Evolutionary conservation across 306 rosid genomes (phyloP).

Genomic region (Lathyrus oleraceus): DNA sequence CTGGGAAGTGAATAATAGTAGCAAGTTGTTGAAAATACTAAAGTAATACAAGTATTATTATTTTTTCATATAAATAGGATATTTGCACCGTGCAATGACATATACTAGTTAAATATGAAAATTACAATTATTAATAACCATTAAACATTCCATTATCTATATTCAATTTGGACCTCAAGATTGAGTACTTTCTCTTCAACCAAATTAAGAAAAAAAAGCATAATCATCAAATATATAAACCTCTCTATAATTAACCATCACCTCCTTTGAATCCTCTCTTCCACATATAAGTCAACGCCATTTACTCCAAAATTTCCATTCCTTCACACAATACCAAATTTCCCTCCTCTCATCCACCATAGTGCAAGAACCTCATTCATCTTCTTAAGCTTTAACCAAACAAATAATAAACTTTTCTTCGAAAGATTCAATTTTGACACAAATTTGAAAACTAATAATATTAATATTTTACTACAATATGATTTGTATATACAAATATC

Average conservation of each 20-base stretch:
- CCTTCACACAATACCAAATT: constrained; percentile 6
- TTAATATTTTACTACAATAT: constrained; percentile 18
- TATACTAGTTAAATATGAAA: too few relatives aligned
- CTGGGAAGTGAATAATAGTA: too few relatives aligned
- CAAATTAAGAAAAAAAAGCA: constrained; percentile 17
- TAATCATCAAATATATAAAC: neutral
- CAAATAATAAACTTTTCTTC: neutral
- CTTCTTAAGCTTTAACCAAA: neutral
- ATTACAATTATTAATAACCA: neutral
- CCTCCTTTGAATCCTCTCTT: constrained; percentile 54
- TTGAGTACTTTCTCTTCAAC: neutral
- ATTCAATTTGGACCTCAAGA: constrained; percentile 30
- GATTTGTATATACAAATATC: constrained; percentile 34
- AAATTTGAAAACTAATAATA: neutral
- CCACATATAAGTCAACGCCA: constrained; percentile 28
- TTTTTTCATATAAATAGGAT: too few relatives aligned
- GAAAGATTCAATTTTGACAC: neutral
- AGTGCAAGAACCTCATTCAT: neutral
- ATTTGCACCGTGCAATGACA: too few relatives aligned
- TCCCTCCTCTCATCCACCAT: constrained; percentile 1
- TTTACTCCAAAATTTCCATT: neutral
- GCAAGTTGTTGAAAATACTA: too few relatives aligned
- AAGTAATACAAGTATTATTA: too few relatives aligned
- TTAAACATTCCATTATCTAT: neutral
- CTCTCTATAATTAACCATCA: constrained; percentile 31